phyloP scores from a whole-genome alignment of 148 eudicot genomes.

The Fagopyrum homotropicum region DNA sequence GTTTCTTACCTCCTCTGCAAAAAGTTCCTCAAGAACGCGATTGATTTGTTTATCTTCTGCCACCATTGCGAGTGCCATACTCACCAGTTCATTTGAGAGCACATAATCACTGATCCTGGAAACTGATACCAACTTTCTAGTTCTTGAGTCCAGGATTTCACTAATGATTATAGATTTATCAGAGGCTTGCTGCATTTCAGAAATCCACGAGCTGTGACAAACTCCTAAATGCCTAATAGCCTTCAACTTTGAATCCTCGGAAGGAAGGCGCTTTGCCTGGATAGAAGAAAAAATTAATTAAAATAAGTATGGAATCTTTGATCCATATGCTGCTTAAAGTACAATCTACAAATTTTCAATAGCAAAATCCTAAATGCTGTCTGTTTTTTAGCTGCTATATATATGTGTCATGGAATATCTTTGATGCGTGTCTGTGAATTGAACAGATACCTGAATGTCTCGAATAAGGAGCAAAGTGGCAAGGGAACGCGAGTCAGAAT shows the following conservation, averaged over 20 bases:
- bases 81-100: conserved; percentile 89
- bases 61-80: conserved; percentile 97
- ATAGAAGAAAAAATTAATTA: conserved; percentile 5
- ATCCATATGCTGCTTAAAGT: too few species aligned
- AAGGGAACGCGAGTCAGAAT: conserved; percentile 86
- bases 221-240: conserved; percentile 47
- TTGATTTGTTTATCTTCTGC: conserved; percentile 98
- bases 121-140: conserved; percentile 86
- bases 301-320: too few species aligned
- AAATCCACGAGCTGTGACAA: conserved; percentile 84
- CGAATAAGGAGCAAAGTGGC: conserved; percentile 90
- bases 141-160: conserved; percentile 90
- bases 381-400: neutral
- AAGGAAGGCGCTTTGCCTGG: conserved; percentile 84
- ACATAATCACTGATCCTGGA: conserved; percentile 94
- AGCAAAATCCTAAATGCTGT: too few species aligned
- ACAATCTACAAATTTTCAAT: too few species aligned
- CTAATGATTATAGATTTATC: conserved; percentile 84
- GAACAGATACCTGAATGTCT: conserved; percentile 66
- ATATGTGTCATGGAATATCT: too few species aligned
- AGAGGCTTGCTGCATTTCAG: conserved; percentile 89
- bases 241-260: conserved; percentile 34
- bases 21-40: conserved; percentile 89
- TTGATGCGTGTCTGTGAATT: neutral
- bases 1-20: conserved; percentile 77